Conservation (phyloP, 2,329 filamentous ascomycete genomes). For the Colletotrichum zoysiae region DNA sequence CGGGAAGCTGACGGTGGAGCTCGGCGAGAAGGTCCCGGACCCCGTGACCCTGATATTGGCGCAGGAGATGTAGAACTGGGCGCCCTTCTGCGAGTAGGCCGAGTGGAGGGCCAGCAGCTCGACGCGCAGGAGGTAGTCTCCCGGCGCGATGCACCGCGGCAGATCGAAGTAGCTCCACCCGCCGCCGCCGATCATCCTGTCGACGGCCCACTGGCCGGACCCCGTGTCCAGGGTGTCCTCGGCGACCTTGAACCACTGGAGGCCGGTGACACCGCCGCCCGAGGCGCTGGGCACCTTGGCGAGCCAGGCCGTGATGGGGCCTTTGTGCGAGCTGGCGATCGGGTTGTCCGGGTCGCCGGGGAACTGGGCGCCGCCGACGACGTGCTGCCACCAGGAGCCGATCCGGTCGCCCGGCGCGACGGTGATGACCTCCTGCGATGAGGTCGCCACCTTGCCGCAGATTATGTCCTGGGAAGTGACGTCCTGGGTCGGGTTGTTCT, state of each 20-base stretch:
- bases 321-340: slow-evolving; percentile 67
- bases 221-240: slow-evolving; percentile 60
- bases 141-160: slow-evolving; percentile 63
- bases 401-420: slow-evolving; percentile 65
- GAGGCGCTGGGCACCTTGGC: slow-evolving; percentile 66
- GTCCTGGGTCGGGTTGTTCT: slow-evolving; percentile 66
- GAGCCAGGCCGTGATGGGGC: slow-evolving; percentile 66
- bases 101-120: slow-evolving; percentile 67
- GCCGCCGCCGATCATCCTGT: slow-evolving; percentile 57
- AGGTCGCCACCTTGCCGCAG: slow-evolving; percentile 61
- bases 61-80: slow-evolving; percentile 67
- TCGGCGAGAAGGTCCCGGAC: slow-evolving; percentile 52
- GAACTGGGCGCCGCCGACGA: slow-evolving; percentile 66
- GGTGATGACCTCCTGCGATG: slow-evolving; percentile 58
- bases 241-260: slow-evolving; percentile 53
- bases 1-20: slow-evolving; percentile 58
- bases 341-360: slow-evolving; percentile 64
- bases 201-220: slow-evolving; percentile 62
- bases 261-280: slow-evolving; percentile 54
- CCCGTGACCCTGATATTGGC: slow-evolving; percentile 68
- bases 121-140: slow-evolving; percentile 67
- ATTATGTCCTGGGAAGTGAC: slow-evolving; percentile 62
- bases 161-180: slow-evolving; percentile 64
- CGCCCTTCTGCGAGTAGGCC: slow-evolving; percentile 57
- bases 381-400: slow-evolving; percentile 65